Percentiles rank a stretch among this genome's conserved stretches.
Evolutionary conservation across 2,329 filamentous ascomycete genomes (phyloP).

Genomic region (Harringtonia lauricola): DNA sequence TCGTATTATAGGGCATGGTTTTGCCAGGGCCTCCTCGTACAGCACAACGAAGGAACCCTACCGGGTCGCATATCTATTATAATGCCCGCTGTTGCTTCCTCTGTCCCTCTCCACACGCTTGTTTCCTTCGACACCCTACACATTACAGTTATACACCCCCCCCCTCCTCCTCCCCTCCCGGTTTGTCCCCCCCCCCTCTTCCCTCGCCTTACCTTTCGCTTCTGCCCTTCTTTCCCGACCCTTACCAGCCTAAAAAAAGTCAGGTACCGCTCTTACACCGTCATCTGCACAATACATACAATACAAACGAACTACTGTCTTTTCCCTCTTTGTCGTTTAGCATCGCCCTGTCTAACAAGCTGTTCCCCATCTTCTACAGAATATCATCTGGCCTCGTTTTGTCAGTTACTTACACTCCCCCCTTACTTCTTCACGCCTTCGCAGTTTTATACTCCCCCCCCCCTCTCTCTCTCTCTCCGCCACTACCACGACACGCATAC

Average conservation of each 20-base stretch:
- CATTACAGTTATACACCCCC: too few species aligned
- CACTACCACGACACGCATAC: constrained; percentile 5
- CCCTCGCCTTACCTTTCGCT: neutral
- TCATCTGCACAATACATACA: constrained; percentile 1
- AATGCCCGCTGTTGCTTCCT: constrained; percentile 5
- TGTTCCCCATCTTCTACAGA: neutral
- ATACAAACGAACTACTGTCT: constrained; percentile 1
- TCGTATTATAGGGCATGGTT: constrained; percentile 8
- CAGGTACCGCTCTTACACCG: constrained; percentile 5
- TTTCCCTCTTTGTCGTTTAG: neutral
- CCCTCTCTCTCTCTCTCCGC: constrained; percentile 1
- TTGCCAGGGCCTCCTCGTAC: constrained; percentile 1
- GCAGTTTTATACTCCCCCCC: constrained; percentile 4
- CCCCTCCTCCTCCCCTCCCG: neutral
- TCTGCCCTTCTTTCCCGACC: constrained; percentile 1
- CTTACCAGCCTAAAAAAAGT: constrained; percentile 4
- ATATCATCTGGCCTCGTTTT: constrained; percentile 2
- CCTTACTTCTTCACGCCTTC: neutral
- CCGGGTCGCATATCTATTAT: constrained; percentile 7
- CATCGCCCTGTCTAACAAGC: neutral
- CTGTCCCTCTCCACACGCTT: neutral
- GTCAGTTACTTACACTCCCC: constrained; percentile 3
- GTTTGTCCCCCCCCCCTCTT: neutral
- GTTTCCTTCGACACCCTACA: neutral
- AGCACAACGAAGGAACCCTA: constrained; percentile 8